These are phyloP conservation scores for Pisolithus marmoratus DNA, from an alignment of 768 basidiomycete species.

Conservation along the genomic window DNA sequence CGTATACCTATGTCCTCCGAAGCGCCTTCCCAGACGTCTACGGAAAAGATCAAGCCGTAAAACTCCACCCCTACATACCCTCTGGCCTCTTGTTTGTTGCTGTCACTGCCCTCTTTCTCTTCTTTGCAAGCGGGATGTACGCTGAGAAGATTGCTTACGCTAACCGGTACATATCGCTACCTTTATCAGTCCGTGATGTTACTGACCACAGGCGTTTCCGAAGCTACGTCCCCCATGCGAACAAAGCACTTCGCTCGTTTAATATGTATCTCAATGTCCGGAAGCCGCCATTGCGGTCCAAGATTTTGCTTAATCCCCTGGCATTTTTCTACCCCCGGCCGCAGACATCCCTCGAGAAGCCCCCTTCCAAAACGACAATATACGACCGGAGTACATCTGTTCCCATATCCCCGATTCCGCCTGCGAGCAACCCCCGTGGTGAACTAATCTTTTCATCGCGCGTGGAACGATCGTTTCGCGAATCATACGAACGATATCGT, in stretches of 20 bases:
- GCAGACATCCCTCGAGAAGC: slow-evolving; percentile 14
- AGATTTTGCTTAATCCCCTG: slow-evolving; percentile 40
- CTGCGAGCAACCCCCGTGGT: slow-evolving; percentile 84
- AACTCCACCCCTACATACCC: slow-evolving; percentile 67
- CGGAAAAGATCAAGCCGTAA: slow-evolving; percentile 32
- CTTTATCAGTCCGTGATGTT: slow-evolving; percentile 6
- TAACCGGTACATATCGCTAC: slow-evolving; percentile 63
- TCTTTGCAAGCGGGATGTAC: slow-evolving; percentile 97
- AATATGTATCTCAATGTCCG: slow-evolving; percentile 98
- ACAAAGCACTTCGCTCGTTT: slow-evolving; percentile 82
- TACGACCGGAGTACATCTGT: slow-evolving; percentile 42
- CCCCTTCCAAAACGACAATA: slow-evolving; percentile 25
- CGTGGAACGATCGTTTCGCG: slow-evolving; percentile 76
- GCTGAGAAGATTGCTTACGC: slow-evolving; percentile 95
- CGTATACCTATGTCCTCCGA: slow-evolving; percentile 48
- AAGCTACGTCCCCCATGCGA: slow-evolving; percentile 96
- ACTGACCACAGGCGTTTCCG: slow-evolving; percentile 11
- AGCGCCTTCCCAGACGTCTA: slow-evolving; percentile 49
- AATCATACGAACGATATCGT: slow-evolving; percentile 90
- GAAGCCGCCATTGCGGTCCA: slow-evolving; percentile 63
- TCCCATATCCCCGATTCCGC: slow-evolving; percentile 68
- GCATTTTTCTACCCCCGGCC: slow-evolving; percentile 32
- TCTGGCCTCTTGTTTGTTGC: slow-evolving; percentile 81
- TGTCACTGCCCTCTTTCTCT: slow-evolving; percentile 84
- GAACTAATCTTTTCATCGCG: slow-evolving; percentile 95